These are phyloP conservation scores for Sugiyamaella japonica DNA, from an alignment of 1,139 yeast genomes.

Conservation along the genomic window DNA sequence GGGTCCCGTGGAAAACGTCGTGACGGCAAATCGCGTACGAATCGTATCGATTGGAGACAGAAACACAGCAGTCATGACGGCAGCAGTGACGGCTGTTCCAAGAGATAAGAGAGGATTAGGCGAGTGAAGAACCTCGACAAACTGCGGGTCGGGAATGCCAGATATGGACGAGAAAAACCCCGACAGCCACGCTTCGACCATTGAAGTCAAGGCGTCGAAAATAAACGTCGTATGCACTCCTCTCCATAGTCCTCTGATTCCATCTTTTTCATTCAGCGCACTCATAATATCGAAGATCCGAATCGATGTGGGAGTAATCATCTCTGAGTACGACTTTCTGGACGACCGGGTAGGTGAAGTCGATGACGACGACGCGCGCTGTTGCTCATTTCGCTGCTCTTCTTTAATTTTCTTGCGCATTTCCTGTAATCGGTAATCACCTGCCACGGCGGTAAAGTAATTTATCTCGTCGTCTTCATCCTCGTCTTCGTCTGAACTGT, in stretches of 20 bases:
- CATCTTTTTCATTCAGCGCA: slow-evolving; percentile 71
- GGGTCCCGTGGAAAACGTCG: slow-evolving; percentile 47
- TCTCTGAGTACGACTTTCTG: slow-evolving; percentile 22
- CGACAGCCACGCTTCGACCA: slow-evolving; percentile 88
- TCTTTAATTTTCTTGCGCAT: slow-evolving; percentile 12
- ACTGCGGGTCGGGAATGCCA: slow-evolving; percentile 88
- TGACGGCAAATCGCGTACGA: slow-evolving; percentile 71
- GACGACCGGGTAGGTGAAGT: background rate
- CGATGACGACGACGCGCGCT: slow-evolving; percentile 2
- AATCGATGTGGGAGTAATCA: slow-evolving; percentile 60
- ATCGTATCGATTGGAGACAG: slow-evolving; percentile 82
- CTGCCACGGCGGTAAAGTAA: slow-evolving; percentile 48
- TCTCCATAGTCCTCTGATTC: slow-evolving; percentile 80
- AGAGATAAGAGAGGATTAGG: slow-evolving; percentile 73
- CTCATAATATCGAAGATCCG: slow-evolving; percentile 72
- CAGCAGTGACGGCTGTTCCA: slow-evolving; percentile 65
- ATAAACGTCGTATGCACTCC: slow-evolving; percentile 86
- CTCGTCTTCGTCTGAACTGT: slow-evolving; percentile 41
- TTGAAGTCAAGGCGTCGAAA: slow-evolving; percentile 69
- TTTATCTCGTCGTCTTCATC: slow-evolving; percentile 44
- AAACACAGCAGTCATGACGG: slow-evolving; percentile 71
- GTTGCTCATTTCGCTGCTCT: background rate
- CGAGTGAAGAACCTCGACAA: slow-evolving; percentile 78
- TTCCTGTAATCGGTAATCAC: slow-evolving; percentile 26
- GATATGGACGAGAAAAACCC: slow-evolving; percentile 81